Evolutionary conservation across 2,329 filamentous ascomycete species (phyloP), one percentile per base, ranked within the genome.

Genomic region (Apiospora marii): DNA sequence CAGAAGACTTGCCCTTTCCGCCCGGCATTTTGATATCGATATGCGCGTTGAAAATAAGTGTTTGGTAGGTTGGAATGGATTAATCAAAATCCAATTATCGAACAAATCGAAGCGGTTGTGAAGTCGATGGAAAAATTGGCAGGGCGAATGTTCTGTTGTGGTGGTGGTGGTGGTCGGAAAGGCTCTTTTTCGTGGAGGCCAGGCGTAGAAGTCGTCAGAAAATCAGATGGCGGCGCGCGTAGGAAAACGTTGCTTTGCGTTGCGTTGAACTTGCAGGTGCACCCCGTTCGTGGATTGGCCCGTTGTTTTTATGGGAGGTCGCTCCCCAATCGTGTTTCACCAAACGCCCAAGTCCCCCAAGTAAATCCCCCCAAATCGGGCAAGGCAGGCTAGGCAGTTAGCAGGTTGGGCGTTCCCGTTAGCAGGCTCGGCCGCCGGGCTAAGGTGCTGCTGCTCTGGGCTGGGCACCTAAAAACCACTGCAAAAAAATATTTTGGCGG

Each of bases 1-100:
- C 95, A 78, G 92, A 90, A 76, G 92, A 94, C 88, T 95, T 97
- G 89, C 95, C 95, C 90, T 98, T 98, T 87, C 95, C 95, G 82
- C 95, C 95, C 82, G 95, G 84, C 89, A 91, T 91, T 85, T 83
- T 85, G 78, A 70, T 58, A 51, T 58, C 34, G 58, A 64, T 37
- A 64, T 64, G 58, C 58, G 58, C 58, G 58, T 64, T 19, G 58
- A 64, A 64, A 64, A 64, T 37, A 64, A 64, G 34, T n/a, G 58
- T 19, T 41, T 8, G 41, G n/a, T n/a, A 34, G 22, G 58, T 37
- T 64, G 34, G 16, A 41, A n/a, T 37, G 34, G 34, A 64, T 64
- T 37, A 41, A 13, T 41, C 4, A n/a, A 41, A 64, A 64, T 64
- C 30, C 8, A 64, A 24, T 41, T 24, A n/a, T 64, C 58, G 58